Conservation (phyloP, 2,329 filamentous ascomycete genomes). For the Coniochaeta sp. region DNA sequence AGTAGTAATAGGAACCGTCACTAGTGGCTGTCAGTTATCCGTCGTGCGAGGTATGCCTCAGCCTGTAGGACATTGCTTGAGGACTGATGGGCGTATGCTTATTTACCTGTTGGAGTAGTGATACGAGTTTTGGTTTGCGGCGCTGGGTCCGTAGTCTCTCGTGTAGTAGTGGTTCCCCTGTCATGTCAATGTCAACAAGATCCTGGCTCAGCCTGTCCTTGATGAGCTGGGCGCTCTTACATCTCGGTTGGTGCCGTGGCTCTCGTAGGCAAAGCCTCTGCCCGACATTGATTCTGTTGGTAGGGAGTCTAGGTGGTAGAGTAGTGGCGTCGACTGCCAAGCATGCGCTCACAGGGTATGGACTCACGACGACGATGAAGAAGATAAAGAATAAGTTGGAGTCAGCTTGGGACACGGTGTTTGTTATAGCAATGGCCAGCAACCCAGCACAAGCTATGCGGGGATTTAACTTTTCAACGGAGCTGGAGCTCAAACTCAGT, state of each 20-base stretch:
- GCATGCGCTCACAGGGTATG: background rate
- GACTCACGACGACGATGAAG: background rate
- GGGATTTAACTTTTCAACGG: too few relatives aligned
- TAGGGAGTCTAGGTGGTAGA: background rate
- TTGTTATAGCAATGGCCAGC: background rate
- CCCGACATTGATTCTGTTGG: constrained; percentile 10
- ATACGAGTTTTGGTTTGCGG: constrained; percentile 41
- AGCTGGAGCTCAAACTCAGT: background rate
- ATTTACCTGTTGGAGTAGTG: constrained; percentile 60
- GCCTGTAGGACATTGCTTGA: background rate
- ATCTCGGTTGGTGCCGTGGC: constrained; percentile 14
- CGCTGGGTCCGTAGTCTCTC: constrained; percentile 16
- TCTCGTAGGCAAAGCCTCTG: constrained; percentile 13
- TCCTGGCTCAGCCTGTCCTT: background rate
- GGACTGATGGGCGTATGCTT: background rate
- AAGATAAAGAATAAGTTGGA: background rate
- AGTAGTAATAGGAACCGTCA: constrained; percentile 67
- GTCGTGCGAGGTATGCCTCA: background rate
- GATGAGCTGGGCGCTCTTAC: constrained; percentile 1
- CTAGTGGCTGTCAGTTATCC: background rate
- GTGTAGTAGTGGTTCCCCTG: constrained; percentile 18
- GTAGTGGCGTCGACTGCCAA: background rate
- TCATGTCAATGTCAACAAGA: background rate
- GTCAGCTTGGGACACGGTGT: background rate
- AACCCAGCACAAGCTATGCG: background rate